phyloP scores from a whole-genome alignment of 345 rosid species.

The Microcos paniculata region DNA sequence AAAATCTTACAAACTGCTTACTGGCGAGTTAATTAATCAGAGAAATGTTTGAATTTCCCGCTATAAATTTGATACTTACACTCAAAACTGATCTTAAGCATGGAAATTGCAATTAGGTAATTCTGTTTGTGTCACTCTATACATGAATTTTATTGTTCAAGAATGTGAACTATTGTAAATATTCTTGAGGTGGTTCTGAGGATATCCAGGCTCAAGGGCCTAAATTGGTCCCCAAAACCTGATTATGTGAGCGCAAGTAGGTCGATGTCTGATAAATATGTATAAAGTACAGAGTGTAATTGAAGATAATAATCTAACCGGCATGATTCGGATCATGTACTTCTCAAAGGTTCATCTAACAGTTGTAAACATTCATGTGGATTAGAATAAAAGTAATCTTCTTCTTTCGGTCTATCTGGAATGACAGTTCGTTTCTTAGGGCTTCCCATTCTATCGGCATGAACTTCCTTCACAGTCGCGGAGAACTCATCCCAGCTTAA shows the following conservation, averaged over 20 bases:
- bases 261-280: conserved; percentile 18
- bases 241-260: conserved; percentile 1
- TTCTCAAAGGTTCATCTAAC: conserved; percentile 62
- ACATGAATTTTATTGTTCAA: conserved; percentile 23
- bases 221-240: conserved; percentile 9
- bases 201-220: conserved; percentile 19
- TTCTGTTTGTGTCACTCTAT: not conserved
- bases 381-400: conserved; percentile 92
- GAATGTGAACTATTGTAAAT: conserved; percentile 12
- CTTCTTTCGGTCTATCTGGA: conserved; percentile 89
- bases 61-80: conserved; percentile 12
- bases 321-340: conserved; percentile 36
- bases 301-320: conserved; percentile 18
- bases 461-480: conserved; percentile 60
- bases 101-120: not conserved
- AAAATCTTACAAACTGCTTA: no score
- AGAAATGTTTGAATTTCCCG: not conserved
- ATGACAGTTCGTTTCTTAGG: conserved; percentile 59
- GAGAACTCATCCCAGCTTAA: conserved; percentile 88
- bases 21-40: no score
- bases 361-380: conserved; percentile 89
- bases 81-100: not conserved
- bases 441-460: conserved; percentile 69
- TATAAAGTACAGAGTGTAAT: conserved; percentile 6
- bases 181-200: conserved; percentile 12